Evolutionary conservation across 805 yeast genomes (phyloP), one percentile per base, ranked within the genome.

Genomic region (Candida tibetensis): DNA sequence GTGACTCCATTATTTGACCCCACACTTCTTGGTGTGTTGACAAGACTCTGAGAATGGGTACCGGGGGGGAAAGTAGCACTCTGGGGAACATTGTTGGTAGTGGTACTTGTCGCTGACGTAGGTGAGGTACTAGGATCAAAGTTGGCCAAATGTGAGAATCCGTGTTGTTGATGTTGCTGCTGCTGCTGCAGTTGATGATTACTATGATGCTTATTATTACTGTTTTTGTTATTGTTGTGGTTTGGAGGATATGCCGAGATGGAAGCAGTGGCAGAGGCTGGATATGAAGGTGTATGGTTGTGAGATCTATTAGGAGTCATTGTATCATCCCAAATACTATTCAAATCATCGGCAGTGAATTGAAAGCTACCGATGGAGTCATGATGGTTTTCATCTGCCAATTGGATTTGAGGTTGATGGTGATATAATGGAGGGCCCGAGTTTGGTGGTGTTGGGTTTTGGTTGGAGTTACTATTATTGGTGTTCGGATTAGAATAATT

Each of bases 281-380:
- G 28, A 10, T 7, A 34, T 5, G 37, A 13, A 2, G 34, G 44
- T 14, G 39, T 34, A 32, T 34, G 34, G 33, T 43, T 34, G 34
- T 33, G 34, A 15, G 36, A 28, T 9, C 37, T 27, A 30, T 31
- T 31, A 4, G 41, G 41, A 14, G 38, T 18, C n/a, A 21, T 17
- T 17, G 39, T 34, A 9, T 41, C 45, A 26, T 38, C 48, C 45
- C 45, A 39, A n/a, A 39, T 37, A 18, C 37, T 32, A 30, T 33
- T 40, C 39, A 44, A 32, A n/a, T 44, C 48, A 29, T 41, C 48
- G 2, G 42, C 23, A 15, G 41, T 36, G 37, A 34, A 36, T 36
- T 33, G 48, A 18, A 36, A 36, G 36, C 28, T 40, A 7, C 43
- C 42, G 17, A 30, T 15, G 15, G 37, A 23, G n/a, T 30, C 36